phyloP scores from a whole-genome alignment of 176 grass and related monocot species.

The Juncus inflexus region DNA sequence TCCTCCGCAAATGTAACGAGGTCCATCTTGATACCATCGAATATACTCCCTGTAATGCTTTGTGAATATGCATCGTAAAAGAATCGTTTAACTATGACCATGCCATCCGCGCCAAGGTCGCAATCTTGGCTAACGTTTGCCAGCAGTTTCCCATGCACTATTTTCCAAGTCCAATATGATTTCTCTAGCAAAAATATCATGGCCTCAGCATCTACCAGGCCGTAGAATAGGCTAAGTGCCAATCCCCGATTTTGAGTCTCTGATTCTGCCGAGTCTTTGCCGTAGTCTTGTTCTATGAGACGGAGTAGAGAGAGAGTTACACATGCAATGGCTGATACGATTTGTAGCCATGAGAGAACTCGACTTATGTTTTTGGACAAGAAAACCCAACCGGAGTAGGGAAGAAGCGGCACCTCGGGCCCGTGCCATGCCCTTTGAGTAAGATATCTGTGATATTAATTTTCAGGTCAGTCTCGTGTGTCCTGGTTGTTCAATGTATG shows the following conservation, averaged over 20 bases:
- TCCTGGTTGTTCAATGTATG: not conserved
- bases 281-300: slow-evolving; percentile 36
- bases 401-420: slow-evolving; percentile 45
- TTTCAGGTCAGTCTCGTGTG: not conserved
- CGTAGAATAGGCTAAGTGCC: slow-evolving; percentile 60
- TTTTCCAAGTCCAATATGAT: slow-evolving; percentile 54
- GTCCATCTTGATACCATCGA: slow-evolving; percentile 75
- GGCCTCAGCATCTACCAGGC: slow-evolving; percentile 47
- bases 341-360: slow-evolving; percentile 42
- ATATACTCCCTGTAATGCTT: slow-evolving; percentile 47
- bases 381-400: slow-evolving; percentile 49
- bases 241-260: slow-evolving; percentile 26
- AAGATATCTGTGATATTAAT: slow-evolving; percentile 17
- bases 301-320: slow-evolving; percentile 41
- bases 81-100: slow-evolving; percentile 48
- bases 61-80: slow-evolving; percentile 67
- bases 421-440: slow-evolving; percentile 40
- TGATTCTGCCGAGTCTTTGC: not conserved
- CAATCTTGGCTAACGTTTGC: slow-evolving; percentile 34
- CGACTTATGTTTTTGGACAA: slow-evolving; percentile 38
- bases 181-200: slow-evolving; percentile 56
- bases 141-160: slow-evolving; percentile 29
- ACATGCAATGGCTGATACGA: slow-evolving; percentile 41
- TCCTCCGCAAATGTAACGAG: slow-evolving; percentile 52
- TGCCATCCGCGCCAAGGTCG: slow-evolving; percentile 36